Conservation (phyloP, 148 eudicot genomes). For the Suaeda aralocaspica region DNA sequence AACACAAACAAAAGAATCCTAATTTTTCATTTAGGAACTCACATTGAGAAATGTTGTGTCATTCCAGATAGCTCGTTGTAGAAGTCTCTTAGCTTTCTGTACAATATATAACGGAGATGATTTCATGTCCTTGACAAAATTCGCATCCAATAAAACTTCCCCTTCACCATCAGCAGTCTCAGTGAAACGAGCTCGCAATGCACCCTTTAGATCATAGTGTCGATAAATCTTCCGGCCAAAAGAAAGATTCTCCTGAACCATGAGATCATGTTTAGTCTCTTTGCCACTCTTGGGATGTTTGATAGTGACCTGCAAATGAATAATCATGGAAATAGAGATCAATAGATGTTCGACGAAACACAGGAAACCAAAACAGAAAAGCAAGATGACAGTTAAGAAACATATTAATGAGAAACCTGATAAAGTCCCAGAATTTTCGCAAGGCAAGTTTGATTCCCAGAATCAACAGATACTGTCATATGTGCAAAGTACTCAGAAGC, state of each 20-base stretch:
- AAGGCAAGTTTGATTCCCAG: conserved; percentile 87
- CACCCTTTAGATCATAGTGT: conserved; percentile 95
- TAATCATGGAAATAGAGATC: conserved; percentile 2
- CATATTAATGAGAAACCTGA: conserved; percentile 47
- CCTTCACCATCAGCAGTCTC: conserved; percentile 59
- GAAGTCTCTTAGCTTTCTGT: conserved; percentile 58
- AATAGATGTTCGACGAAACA: neutral
- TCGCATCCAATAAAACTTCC: conserved; percentile 92
- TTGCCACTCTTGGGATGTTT: conserved; percentile 59
- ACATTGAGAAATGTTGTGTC: conserved; percentile 87
- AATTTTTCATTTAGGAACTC: conserved; percentile 26
- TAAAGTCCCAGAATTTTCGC: conserved; percentile 91
- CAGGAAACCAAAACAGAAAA: neutral
- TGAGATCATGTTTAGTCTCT: conserved; percentile 71
- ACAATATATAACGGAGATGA: conserved; percentile 74
- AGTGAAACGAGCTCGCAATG: conserved; percentile 72
- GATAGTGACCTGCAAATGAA: conserved; percentile 48
- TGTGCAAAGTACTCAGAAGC: conserved; percentile 62
- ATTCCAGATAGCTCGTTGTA: conserved; percentile 91
- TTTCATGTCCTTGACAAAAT: conserved; percentile 91
- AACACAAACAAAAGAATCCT: neutral
- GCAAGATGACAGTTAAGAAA: neutral
- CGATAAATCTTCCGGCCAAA: conserved; percentile 59
- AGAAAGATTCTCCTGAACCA: conserved; percentile 94
- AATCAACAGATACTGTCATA: conserved; percentile 61